phyloP scores from a whole-genome alignment of 139 green algal genomes.

The Volvox reticuliferus region DNA sequence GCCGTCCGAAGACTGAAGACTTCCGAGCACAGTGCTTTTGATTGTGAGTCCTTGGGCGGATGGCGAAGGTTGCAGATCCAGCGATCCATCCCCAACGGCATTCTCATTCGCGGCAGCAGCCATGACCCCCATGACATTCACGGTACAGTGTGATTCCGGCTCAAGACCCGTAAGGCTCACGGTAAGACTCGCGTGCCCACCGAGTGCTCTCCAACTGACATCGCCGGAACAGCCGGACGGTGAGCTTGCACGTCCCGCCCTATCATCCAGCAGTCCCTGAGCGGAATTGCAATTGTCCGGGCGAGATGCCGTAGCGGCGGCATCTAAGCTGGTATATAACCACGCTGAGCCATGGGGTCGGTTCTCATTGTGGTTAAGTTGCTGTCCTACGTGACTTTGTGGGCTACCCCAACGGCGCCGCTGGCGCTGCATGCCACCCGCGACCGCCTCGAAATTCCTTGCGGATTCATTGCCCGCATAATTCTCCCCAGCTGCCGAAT shows the following conservation, averaged over 20 bases:
- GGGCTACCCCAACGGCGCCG: conserved; percentile 34
- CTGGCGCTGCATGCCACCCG: not conserved
- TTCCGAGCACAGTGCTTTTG: too few relatives aligned
- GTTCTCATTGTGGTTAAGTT: too few relatives aligned
- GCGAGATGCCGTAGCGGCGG: not conserved
- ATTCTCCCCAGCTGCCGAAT: not conserved
- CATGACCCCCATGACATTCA: not conserved
- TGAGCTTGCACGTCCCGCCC: too few relatives aligned
- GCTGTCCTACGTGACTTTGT: not conserved
- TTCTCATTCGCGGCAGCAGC: not conserved
- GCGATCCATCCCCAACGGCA: not conserved
- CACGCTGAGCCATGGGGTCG: not conserved
- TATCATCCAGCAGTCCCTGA: not conserved
- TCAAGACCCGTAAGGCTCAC: too few relatives aligned
- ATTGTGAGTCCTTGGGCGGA: too few relatives aligned
- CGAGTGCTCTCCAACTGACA: too few relatives aligned
- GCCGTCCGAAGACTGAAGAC: too few relatives aligned
- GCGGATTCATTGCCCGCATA: not conserved
- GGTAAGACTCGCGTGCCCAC: too few relatives aligned
- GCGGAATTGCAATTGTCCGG: not conserved
- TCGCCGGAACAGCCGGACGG: too few relatives aligned
- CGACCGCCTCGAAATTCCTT: not conserved
- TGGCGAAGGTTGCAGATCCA: not conserved
- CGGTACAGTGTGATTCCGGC: too few relatives aligned
- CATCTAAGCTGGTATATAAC: not conserved